A percentile compares a stretch with the other conserved stretches of the same genome.
Evolutionary conservation across 2,329 filamentous ascomycete species (phyloP).

Genomic region (Biscogniauxia mediterranea): DNA sequence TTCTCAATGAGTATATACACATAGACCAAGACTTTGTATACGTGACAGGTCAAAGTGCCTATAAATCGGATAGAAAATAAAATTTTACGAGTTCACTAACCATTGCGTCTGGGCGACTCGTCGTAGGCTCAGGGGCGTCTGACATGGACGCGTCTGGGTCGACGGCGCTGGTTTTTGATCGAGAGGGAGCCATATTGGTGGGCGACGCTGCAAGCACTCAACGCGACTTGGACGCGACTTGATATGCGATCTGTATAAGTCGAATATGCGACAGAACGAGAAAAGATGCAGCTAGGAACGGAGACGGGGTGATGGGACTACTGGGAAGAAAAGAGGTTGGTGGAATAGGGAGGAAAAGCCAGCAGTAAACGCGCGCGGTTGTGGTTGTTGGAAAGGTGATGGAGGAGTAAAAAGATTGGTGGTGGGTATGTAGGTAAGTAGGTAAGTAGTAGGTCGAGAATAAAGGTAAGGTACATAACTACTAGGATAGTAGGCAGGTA

Average conservation of each 20-base stretch:
- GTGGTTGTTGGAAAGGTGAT: neutral
- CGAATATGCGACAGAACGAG: neutral
- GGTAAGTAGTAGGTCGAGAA: no score
- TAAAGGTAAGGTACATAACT: neutral
- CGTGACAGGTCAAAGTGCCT: neutral
- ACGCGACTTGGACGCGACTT: constrained; percentile 55
- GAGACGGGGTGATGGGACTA: neutral
- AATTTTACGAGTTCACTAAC: constrained; percentile 35
- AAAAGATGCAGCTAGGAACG: neutral
- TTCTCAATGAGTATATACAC: constrained; percentile 4
- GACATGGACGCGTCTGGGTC: constrained; percentile 64
- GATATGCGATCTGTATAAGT: constrained; percentile 2
- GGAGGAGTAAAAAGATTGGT: constrained; percentile 3
- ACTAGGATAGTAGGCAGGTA: no score
- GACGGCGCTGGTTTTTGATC: constrained; percentile 50
- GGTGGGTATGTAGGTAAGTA: neutral
- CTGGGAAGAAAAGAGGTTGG: neutral
- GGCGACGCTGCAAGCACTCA: constrained; percentile 40
- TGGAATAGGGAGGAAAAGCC: neutral
- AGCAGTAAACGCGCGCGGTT: neutral
- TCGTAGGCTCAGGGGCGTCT: constrained; percentile 51
- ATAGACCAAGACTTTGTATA: neutral
- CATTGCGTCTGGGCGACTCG: constrained; percentile 45
- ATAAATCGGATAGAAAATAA: constrained; percentile 2
- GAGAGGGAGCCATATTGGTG: constrained; percentile 51